A percentile compares a stretch with the other conserved stretches of the same genome.
Conservation (phyloP, 73 alveolate species). For the Durusdinium trenchii region DNA sequence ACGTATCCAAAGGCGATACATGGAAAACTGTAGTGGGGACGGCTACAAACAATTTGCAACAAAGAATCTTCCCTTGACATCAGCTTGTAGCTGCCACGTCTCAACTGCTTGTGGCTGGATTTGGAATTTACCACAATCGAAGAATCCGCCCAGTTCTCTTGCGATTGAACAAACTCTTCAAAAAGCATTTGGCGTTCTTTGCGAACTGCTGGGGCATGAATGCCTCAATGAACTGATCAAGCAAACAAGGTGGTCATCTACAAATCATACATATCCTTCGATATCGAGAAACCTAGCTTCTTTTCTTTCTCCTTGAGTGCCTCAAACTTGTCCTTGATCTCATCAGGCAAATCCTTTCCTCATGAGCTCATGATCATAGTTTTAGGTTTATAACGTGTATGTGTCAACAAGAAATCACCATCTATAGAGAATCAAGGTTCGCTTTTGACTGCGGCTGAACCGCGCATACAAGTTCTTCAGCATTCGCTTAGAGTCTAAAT, state of each 20-base stretch:
- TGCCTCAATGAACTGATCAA: not conserved
- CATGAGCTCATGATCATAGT: not conserved
- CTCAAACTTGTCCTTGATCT: not conserved
- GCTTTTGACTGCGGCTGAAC: not conserved
- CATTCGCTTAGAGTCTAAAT: not conserved
- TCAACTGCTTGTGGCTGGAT: not conserved
- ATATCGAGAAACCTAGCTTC: not conserved
- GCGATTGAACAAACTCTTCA: not conserved
- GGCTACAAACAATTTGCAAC: not conserved
- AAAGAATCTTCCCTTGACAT: not conserved
- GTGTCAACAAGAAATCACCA: too few relatives aligned
- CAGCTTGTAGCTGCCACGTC: not conserved
- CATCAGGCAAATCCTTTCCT: not conserved
- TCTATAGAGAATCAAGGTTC: not conserved
- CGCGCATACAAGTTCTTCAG: conserved; percentile 22
- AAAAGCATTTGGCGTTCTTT: not conserved
- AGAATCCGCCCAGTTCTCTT: not conserved
- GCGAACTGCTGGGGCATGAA: not conserved
- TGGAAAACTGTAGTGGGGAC: not conserved
- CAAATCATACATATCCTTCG: too few relatives aligned
- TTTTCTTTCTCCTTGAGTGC: not conserved
- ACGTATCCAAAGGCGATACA: not conserved
- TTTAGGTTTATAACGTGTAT: not conserved
- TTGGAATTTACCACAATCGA: not conserved
- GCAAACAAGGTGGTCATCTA: too few relatives aligned